These are phyloP conservation scores for Cladosporium sp. DNA, from an alignment of 2,329 filamentous ascomycete species.

Conservation along the genomic window DNA sequence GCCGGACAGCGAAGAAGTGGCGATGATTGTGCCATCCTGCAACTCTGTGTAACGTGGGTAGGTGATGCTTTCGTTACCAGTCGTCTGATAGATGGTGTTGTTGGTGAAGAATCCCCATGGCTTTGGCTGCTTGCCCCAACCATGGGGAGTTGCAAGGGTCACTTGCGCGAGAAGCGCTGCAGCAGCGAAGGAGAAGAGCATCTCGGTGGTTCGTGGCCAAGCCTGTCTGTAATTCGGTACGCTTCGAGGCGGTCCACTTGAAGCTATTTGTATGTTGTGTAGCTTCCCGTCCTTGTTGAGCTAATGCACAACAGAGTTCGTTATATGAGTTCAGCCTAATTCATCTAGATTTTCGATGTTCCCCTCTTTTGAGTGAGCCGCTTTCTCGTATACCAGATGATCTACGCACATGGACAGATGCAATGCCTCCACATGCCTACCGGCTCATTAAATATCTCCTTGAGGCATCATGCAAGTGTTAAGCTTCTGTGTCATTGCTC, in stretches of 20 bases:
- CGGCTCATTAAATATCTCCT: too few relatives aligned
- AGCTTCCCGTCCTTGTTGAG: background rate
- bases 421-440: too few relatives aligned
- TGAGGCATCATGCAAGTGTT: too few relatives aligned
- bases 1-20: constrained; percentile 11
- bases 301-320: background rate
- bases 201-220: background rate
- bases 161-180: constrained; percentile 7
- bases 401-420: too few relatives aligned
- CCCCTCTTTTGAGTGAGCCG: background rate
- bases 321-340: background rate
- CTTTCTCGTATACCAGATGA: background rate
- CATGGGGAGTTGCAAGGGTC: background rate
- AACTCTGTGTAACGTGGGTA: constrained; percentile 15
- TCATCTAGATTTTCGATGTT: background rate
- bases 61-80: constrained; percentile 9
- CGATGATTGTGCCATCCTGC: constrained; percentile 14
- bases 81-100: constrained; percentile 15
- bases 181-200: constrained; percentile 6
- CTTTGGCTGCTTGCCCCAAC: background rate
- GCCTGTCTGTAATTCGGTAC: background rate
- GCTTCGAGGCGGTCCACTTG: too few relatives aligned
- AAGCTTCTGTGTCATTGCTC: too few relatives aligned
- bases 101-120: constrained; percentile 16
- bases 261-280: background rate